These are phyloP conservation scores for Rhododendron vialii DNA, from an alignment of 148 eudicot species.

Conservation along the genomic window DNA sequence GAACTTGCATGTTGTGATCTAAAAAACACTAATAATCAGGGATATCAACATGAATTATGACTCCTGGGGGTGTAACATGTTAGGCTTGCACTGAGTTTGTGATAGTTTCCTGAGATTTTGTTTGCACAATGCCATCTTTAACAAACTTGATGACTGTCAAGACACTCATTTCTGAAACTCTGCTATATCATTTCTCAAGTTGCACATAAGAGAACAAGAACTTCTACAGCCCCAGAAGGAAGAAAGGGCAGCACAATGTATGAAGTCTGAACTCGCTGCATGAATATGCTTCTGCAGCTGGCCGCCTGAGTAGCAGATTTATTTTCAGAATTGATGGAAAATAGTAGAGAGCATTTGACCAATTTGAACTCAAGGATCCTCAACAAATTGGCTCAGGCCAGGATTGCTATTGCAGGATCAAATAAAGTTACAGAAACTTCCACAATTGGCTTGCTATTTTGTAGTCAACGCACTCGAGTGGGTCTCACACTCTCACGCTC, in stretches of 20 bases:
- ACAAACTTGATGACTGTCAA: not conserved
- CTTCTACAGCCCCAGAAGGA: too few species aligned
- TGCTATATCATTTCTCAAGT: not conserved
- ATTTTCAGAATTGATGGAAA: too few species aligned
- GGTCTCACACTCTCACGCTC: too few species aligned
- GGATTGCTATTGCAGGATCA: not conserved
- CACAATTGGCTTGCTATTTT: not conserved
- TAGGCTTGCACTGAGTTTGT: not conserved
- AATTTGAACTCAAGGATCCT: too few species aligned
- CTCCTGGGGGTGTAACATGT: not conserved
- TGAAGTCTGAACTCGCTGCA: too few species aligned
- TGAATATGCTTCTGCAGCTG: too few species aligned
- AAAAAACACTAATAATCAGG: not conserved
- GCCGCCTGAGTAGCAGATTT: too few species aligned
- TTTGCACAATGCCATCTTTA: not conserved
- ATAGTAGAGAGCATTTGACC: too few species aligned
- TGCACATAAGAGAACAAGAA: too few species aligned
- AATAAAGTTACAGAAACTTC: not conserved
- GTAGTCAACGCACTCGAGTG: too few species aligned
- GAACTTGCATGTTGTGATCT: not conserved
- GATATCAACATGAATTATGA: not conserved
- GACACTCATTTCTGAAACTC: not conserved
- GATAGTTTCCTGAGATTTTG: not conserved
- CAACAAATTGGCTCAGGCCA: not conserved
- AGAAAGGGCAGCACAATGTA: too few species aligned